Evolutionary conservation across 2,329 filamentous ascomycete genomes (phyloP), one percentile per base, ranked within the genome.

Genomic region (Cercospora zeae-maydis): DNA sequence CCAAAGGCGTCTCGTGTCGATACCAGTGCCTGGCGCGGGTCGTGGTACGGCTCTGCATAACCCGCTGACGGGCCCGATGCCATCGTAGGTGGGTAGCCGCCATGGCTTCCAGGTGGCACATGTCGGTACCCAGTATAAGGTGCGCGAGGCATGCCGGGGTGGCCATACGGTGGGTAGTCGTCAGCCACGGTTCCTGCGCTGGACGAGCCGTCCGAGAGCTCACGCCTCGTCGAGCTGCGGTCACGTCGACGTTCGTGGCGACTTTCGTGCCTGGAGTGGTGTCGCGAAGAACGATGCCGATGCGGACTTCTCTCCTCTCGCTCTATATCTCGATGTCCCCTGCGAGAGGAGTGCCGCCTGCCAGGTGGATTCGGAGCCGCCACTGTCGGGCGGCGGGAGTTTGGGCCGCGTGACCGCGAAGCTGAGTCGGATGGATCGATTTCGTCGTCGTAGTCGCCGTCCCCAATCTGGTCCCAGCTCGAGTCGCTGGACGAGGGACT

Each of bases 361-460:
- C 63, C 56, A 7, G 74, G 70, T 6, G 72, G 74, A 24, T 74
- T 74, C 34, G 73, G 74, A 34, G 71, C 72, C 59, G 75, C 74
- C 33, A 75, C 68, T 61, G 69, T 67, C 69, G 75, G 67, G 53
- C 71, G 75, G 56, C 77, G 75, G 39, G 71, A 70, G 31, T 62
- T 45, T 34, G 61, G 65, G 14, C 64, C 68, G 52, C 75, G 73
- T 2, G 79, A 76, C 51, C 78, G 75, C 19, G 80, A 82, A 21
- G 80, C 80, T 27, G 80, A 82, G 70, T 82, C 80, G n/a, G 77
- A 79, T 27, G 80, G 80, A 24, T 78, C 76, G 67, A 82, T 78
- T 59, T 79, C 78, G 76, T 79, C 75, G 31, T 73, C 71, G 55
- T 76, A 73, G 27, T 74, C 74, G 27, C 47, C 47, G 47, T 45